Evolutionary conservation across 2,329 filamentous ascomycete species (phyloP), one percentile per base, ranked within the genome.

Genomic region (Fusarium continuum): DNA sequence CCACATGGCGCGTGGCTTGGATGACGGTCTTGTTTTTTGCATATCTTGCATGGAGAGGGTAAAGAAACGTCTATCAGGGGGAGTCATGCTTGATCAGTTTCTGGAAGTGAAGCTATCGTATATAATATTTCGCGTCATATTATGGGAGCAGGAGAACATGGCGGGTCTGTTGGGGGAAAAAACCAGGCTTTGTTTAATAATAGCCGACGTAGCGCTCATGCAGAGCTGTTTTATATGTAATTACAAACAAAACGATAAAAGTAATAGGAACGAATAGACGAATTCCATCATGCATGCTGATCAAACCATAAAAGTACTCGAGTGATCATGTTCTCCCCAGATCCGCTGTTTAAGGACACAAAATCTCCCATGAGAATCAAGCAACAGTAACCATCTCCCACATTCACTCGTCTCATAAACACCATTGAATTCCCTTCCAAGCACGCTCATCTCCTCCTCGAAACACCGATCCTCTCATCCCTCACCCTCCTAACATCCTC

Each of bases 11-110:
- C 41, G 87, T 93, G 4, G 81, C 80, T 6, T 86, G 84, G 81
- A 83, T 91, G 74, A 86, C 85, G 17, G 74, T 88, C 38, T 64
- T 79, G 13, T 87, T 88, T 73, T 95, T 91, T 81, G 80, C 80
- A 25, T 91, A 87, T 77, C 76, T 94, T 67, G 80, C 86, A 84
- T 65, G 51, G 82, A 70, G 39, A 39, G 88, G 88, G 63, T 91
- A 75, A 47, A 17, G 1, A 41, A 22, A 26, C 5, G 13, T 13
- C 8, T n/a, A 35, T 47, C 19, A 11, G 22, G 28, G 35, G 43
- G 41, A 35, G 34, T 45, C 25, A 36, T 22, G 31, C n/a, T n/a
- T n/a, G n/a, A n/a, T n/a, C n/a, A n/a, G 20, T 20, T 51, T 40
- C 49, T 19, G 17, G 22, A 17, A 43, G 39, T 17, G 7, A 9